Evolutionary conservation across 768 basidiomycete genomes (phyloP).

Genomic region (Macrolepiota dolichaula): DNA sequence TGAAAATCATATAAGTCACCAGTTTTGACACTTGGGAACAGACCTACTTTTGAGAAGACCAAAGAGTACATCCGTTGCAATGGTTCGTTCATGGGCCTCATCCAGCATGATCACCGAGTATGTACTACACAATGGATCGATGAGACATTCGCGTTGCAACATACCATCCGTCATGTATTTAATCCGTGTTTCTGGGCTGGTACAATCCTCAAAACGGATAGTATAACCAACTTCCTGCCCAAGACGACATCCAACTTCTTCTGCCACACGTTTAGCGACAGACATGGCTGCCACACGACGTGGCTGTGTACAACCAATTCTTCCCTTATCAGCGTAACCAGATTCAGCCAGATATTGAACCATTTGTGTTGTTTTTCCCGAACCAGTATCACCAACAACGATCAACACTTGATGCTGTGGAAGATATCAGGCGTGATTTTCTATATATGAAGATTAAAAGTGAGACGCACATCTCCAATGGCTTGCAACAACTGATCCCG

Average conservation of each 20-base stretch:
- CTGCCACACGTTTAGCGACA: slow-evolving; percentile 96
- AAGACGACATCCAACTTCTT: slow-evolving; percentile 96
- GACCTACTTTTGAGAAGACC: slow-evolving; percentile 86
- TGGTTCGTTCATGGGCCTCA: slow-evolving; percentile 98
- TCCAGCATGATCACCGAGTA: slow-evolving; percentile 98
- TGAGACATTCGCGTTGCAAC: slow-evolving; percentile 94
- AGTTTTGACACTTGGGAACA: not conserved
- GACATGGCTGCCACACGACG: slow-evolving; percentile 99
- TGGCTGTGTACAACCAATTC: slow-evolving; percentile 97
- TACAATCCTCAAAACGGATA: slow-evolving; percentile 99
- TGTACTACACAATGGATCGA: slow-evolving; percentile 89
- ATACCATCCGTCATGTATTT: slow-evolving; percentile 99
- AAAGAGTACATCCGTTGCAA: slow-evolving; percentile 97
- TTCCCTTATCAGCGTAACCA: slow-evolving; percentile 86
- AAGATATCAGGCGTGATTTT: slow-evolving; percentile 13
- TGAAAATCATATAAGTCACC: slow-evolving; percentile 30
- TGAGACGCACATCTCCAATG: slow-evolving; percentile 69
- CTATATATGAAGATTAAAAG: not conserved
- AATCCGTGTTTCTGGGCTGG: slow-evolving; percentile 96
- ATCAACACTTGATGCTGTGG: slow-evolving; percentile 92
- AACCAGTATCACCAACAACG: slow-evolving; percentile 97
- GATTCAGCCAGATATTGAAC: slow-evolving; percentile 96
- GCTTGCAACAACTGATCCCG: slow-evolving; percentile 88
- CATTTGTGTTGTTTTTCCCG: slow-evolving; percentile 99
- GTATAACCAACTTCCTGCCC: slow-evolving; percentile 98